These are phyloP conservation scores for Rhizophagus sp. DNA, from an alignment of 192 early-diverging fungal genomes.

Conservation along the genomic window DNA sequence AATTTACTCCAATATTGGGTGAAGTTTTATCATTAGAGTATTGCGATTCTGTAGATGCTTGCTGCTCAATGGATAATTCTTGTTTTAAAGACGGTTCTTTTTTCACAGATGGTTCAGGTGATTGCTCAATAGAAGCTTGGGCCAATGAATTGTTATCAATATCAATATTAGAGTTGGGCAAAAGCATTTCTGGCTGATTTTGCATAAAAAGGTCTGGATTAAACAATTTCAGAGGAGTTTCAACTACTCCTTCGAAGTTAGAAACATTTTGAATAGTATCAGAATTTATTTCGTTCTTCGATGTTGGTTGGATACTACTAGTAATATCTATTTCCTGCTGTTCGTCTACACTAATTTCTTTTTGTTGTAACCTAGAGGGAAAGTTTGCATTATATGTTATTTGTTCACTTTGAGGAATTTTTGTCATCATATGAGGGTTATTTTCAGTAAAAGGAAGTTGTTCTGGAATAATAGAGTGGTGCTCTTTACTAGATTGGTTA, in stretches of 20 bases:
- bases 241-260: constrained; percentile 10
- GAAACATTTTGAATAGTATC: constrained; percentile 4
- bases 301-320: background rate
- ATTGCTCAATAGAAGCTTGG: background rate
- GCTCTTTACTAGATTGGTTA: background rate
- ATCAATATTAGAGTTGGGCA: background rate
- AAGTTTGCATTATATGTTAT: background rate
- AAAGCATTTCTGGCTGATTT: constrained; percentile 17
- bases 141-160: background rate
- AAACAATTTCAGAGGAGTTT: constrained; percentile 15
- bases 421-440: background rate
- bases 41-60: background rate
- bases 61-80: background rate
- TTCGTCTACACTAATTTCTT: background rate
- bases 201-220: background rate
- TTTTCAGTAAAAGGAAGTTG: background rate
- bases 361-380: background rate
- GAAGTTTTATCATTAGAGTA: background rate
- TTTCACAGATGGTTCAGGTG: constrained; percentile 12
- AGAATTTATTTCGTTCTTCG: background rate
- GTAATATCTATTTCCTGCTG: background rate
- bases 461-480: background rate
- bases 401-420: background rate
- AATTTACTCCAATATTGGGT: background rate
- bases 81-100: background rate